phyloP scores from a whole-genome alignment of 208 protist genomes.

The Strigomonas culicis region DNA sequence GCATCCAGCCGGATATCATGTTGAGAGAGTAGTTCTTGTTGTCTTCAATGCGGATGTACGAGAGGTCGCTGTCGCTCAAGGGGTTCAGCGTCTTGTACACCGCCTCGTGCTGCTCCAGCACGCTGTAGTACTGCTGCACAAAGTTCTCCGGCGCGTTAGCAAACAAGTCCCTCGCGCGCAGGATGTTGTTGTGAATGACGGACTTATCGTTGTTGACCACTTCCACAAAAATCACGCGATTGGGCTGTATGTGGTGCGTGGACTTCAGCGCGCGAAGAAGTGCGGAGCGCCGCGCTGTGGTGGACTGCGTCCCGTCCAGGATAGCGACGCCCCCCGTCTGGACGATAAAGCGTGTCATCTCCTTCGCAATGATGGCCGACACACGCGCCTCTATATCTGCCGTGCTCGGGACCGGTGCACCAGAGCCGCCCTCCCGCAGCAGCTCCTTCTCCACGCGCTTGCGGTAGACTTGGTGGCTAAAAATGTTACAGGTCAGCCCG shows the following conservation, averaged over 20 bases:
- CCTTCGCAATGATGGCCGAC: conserved; percentile 41
- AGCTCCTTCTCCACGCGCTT: conserved; percentile 24
- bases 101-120: conserved; percentile 55
- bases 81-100: conserved; percentile 78
- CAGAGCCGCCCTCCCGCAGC: not conserved
- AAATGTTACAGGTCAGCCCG: conserved; percentile 71
- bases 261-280: conserved; percentile 66
- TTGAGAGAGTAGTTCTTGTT: conserved; percentile 70
- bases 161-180: conserved; percentile 48
- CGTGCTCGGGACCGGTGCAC: not conserved
- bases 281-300: conserved; percentile 44
- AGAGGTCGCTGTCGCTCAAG: conserved; percentile 60
- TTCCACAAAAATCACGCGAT: conserved; percentile 81
- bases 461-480: conserved; percentile 60
- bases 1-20: conserved; percentile 87
- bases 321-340: conserved; percentile 70
- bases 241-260: conserved; percentile 52
- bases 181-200: conserved; percentile 53
- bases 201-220: conserved; percentile 61
- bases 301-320: conserved; percentile 70
- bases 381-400: conserved; percentile 43
- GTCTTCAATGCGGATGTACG: conserved; percentile 85
- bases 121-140: conserved; percentile 71
- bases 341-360: conserved; percentile 59
- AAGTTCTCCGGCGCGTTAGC: conserved; percentile 54